Percentiles rank a stretch among this genome's conserved stretches.
phyloP scores from a whole-genome alignment of 208 protist species.

The Trichomonas gallinae region DNA sequence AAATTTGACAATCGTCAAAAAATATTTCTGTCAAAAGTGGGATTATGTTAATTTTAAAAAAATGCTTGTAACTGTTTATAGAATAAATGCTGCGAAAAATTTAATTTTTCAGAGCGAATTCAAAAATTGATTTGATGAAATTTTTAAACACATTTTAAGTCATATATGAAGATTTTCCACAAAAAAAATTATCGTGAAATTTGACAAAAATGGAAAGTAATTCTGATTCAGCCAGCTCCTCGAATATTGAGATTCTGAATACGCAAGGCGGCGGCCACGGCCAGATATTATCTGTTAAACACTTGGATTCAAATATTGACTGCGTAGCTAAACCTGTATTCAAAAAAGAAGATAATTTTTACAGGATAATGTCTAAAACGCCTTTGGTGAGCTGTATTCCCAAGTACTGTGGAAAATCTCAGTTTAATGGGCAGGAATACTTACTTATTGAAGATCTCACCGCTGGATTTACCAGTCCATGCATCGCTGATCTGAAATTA shows the following conservation, averaged over 20 bases:
- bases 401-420: not conserved
- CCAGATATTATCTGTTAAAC: not conserved
- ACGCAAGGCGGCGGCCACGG: not conserved
- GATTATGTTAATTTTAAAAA: too few relatives aligned
- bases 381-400: not conserved
- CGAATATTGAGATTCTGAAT: not conserved
- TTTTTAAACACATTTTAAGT: too few relatives aligned
- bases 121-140: too few relatives aligned
- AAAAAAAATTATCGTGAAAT: too few relatives aligned
- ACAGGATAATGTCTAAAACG: not conserved
- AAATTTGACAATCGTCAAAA: too few relatives aligned
- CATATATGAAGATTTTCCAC: too few relatives aligned
- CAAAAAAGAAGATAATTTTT: not conserved
- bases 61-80: too few relatives aligned
- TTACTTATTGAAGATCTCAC: not conserved
- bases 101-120: too few relatives aligned
- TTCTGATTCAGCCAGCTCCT: not conserved
- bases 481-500: constrained; percentile 1
- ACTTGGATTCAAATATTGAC: not conserved
- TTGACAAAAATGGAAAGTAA: not conserved
- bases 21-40: too few relatives aligned
- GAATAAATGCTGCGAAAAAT: too few relatives aligned
- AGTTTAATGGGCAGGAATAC: not conserved
- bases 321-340: not conserved
- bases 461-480: not conserved